Evolutionary conservation across 768 basidiomycete species (phyloP), one percentile per base, ranked within the genome.

Genomic region (Naganishia friedmannii): DNA sequence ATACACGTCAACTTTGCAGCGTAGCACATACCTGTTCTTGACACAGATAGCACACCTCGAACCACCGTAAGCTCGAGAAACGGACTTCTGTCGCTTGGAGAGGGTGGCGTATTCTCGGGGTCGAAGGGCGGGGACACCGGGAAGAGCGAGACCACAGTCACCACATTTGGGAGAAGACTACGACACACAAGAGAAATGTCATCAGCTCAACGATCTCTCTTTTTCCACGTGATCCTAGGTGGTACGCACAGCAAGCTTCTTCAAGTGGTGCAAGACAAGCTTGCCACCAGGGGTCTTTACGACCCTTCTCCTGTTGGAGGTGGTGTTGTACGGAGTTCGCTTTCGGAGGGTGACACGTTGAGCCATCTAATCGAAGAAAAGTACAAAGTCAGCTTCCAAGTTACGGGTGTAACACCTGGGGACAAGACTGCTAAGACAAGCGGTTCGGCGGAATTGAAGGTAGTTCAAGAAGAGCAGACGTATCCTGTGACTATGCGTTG

Each of bases 261-360:
- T 92, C 84, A 97, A 84, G 83, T 96, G 91, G 85, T 98, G 94
- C 85, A 95, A 94, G 77, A 95, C 92, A 77, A 97, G 90, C 84
- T 90, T 92, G 75, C 96, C 96, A 84, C 95, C 96, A 67, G 96
- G 96, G 45, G 96, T 98, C 87, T 97, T 98, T 72, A 98, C 88
- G 74, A 98, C 87, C 77, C 93, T 89, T 81, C 94, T 87, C 81
- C 92, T 88, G 87, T 90, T 93, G 70, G 95, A 98, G 78, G 89
- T 88, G 83, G 96, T 98, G 88, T 96, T 97, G 87, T 99, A 81
- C 26, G 93, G 88, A 76, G 89, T 89, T 82, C 96, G 92, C 85
- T 96, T 99, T 86, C 96, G 90, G 85, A 99, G 92, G 78, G 93
- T 96, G 79, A 99, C 94, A 82, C 96, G 93, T 88, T 98, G 95